These are phyloP conservation scores for Wickerhamiella alocasiicola DNA, from an alignment of 805 yeast species.

Conservation along the genomic window DNA sequence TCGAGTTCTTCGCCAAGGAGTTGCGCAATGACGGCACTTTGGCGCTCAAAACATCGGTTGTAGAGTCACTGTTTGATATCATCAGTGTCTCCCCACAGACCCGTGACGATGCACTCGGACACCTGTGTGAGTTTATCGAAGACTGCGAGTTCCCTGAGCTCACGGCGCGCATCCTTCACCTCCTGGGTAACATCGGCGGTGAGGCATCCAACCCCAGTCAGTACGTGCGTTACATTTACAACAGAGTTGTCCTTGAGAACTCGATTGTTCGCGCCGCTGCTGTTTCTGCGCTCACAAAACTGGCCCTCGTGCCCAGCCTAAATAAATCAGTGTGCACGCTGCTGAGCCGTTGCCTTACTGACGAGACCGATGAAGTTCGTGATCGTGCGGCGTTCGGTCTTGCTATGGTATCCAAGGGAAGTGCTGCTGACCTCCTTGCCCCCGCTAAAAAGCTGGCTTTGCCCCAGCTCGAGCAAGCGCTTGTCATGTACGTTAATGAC, in stretches of 20 bases:
- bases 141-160: conserved; percentile 95
- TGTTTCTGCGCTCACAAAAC: conserved; percentile 80
- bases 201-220: conserved; percentile 70
- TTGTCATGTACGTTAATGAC: conserved; percentile 54
- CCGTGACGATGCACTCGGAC: conserved; percentile 69
- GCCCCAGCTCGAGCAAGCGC: conserved; percentile 62
- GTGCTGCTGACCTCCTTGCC: conserved; percentile 39
- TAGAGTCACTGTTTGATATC: conserved; percentile 86
- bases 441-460: conserved; percentile 63
- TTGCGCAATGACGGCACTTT: conserved; percentile 87
- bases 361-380: conserved; percentile 92
- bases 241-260: conserved; percentile 91
- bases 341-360: conserved; percentile 71
- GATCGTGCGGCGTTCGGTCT: conserved; percentile 89
- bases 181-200: conserved; percentile 93
- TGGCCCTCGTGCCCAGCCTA: conserved; percentile 59
- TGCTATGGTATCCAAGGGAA: conserved; percentile 36
- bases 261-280: conserved; percentile 94
- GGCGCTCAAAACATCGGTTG: conserved; percentile 70
- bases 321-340: conserved; percentile 59
- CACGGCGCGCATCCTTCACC: conserved; percentile 80
- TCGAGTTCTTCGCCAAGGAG: conserved; percentile 67
- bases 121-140: conserved; percentile 91
- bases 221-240: conserved; percentile 90
- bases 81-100: conserved; percentile 78